These are phyloP conservation scores for Aureobasidium sp. DNA, from an alignment of 2,329 filamentous ascomycete species.

Conservation along the genomic window DNA sequence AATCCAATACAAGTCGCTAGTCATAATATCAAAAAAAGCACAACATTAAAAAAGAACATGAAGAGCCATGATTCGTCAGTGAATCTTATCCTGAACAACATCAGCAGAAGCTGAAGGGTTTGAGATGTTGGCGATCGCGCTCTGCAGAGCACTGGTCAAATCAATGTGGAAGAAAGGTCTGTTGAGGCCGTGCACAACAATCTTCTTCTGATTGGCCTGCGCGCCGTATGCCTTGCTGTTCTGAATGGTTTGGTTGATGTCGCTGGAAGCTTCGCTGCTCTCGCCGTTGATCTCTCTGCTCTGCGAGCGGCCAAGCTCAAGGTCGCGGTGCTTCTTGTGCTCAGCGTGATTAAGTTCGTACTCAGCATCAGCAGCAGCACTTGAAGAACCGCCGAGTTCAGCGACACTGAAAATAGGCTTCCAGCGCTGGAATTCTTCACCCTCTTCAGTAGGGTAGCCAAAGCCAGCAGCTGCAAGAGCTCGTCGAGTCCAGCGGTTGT, in stretches of 20 bases:
- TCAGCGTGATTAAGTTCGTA: conserved; percentile 50
- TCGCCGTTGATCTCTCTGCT: conserved; percentile 19
- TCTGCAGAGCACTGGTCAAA: conserved; percentile 79
- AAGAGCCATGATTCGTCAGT: background rate
- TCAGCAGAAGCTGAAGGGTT: background rate
- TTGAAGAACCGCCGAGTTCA: conserved; percentile 67
- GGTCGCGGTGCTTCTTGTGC: conserved; percentile 27
- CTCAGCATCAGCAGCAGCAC: conserved; percentile 64
- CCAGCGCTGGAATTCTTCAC: conserved; percentile 60
- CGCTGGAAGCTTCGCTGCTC: conserved; percentile 21
- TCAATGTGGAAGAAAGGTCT: conserved; percentile 91
- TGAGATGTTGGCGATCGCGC: conserved; percentile 67
- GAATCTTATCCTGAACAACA: conserved; percentile 1
- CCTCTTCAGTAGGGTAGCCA: conserved; percentile 63
- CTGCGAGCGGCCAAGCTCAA: conserved; percentile 27
- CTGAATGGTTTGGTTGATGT: conserved; percentile 33
- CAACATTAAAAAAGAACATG: background rate
- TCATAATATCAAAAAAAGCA: background rate
- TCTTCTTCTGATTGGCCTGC: conserved; percentile 35
- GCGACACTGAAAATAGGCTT: conserved; percentile 93
- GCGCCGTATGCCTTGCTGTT: conserved; percentile 38
- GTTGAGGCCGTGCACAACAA: conserved; percentile 78
- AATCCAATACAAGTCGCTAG: background rate
- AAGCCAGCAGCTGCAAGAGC: conserved; percentile 83
- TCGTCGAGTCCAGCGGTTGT: conserved; percentile 90